Conservation (phyloP, 2,329 filamentous ascomycete genomes). For the Myriosclerotinia curreyana region DNA sequence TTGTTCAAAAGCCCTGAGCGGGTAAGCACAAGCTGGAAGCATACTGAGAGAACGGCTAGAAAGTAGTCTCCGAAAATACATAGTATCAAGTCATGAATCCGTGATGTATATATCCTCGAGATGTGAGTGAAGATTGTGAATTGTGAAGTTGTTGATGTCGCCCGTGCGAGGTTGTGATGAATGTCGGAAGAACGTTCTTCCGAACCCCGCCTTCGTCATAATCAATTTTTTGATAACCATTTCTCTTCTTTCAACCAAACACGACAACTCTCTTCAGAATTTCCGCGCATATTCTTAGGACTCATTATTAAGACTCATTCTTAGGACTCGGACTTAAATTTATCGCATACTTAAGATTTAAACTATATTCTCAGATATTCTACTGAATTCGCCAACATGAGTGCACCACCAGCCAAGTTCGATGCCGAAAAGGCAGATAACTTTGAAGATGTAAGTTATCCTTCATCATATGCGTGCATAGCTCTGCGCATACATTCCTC, state of each 20-base stretch:
- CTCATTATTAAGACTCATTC: no score
- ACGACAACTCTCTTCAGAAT: not conserved
- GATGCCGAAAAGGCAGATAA: conserved; percentile 65
- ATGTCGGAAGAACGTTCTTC: conserved; percentile 11
- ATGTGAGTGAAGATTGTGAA: not conserved
- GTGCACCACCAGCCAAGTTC: conserved; percentile 42
- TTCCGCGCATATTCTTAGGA: not conserved
- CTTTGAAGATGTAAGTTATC: conserved; percentile 59
- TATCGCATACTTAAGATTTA: not conserved
- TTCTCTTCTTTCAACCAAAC: conserved; percentile 5
- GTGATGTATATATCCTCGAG: not conserved
- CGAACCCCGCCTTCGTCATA: conserved; percentile 18
- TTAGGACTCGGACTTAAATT: not conserved
- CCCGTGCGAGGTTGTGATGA: not conserved
- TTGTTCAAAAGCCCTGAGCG: no score
- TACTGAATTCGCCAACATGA: conserved; percentile 23
- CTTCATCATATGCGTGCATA: conserved; percentile 8
- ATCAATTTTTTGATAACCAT: conserved; percentile 5
- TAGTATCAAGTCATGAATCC: not conserved
- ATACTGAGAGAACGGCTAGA: not conserved
- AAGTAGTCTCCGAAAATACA: not conserved
- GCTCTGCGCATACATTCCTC: conserved; percentile 16
- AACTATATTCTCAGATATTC: not conserved
- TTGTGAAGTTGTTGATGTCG: conserved; percentile 7
- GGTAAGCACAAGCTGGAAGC: not conserved